Base-by-base conservation (phyloP, 257 asterid genomes). In the Scutellaria galericulata region DNA sequence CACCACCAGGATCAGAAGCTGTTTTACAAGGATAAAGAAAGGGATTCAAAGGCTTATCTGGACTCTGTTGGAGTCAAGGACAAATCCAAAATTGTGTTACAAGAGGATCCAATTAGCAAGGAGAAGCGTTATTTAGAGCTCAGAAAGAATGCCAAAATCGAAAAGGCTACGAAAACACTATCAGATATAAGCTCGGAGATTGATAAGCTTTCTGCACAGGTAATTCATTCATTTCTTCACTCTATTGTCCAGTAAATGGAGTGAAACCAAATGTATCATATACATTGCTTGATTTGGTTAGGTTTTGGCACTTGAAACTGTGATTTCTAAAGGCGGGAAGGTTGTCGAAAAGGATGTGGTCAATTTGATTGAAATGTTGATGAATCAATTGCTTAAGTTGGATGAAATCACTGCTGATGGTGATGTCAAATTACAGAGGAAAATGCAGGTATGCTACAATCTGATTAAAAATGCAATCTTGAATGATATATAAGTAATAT, bases 1-100 rank as follows among this genome's bases (percentile, higher is more conserved):
- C 92, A 90, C 82, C 97, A 90, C 75, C 85, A 85, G 76, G 98
- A 93, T 71, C 98, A 93, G 84, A 93, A 93, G 86, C 83, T 93
- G 54, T 71, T 83, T 53, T 93, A 76, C 84, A 90, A 89, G 85
- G 88, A 89, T 27, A 89, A 83, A 69, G 98, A 93, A 72, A 86
- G 96, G 79, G 92, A 93, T 61, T 90, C 95, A 0, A 89, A 83
- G 8, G 83, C 86, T 6, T 93, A 84, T 77, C 96, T 93, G 15
- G 98, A 93, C 66, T 68, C 55, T 13, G 50, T 75, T 0, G 98
- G 98, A 5, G 90, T 93, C 55, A 93, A 93, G 75, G 91, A 93
- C 68, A 93, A 93, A 59, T 93, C 97, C 0, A 93, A 93, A 80
- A 39, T 93, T 54, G 87, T 93, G 72, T 67, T 93, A 18, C 77